phyloP scores from a whole-genome alignment of 257 asterid genomes.

The Osmanthus fragrans region DNA sequence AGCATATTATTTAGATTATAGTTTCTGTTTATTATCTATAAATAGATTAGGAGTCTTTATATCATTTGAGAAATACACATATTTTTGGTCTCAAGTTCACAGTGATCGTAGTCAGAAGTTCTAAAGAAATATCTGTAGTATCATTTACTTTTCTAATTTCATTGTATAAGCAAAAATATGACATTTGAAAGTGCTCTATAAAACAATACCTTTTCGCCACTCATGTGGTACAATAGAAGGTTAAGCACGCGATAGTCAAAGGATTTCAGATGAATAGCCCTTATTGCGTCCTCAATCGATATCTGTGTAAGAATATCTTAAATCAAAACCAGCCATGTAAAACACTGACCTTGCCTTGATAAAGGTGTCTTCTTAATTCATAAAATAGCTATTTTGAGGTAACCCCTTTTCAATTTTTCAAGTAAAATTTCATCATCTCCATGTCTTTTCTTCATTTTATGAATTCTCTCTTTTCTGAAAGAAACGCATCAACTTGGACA shows the following conservation, averaged over 20 bases:
- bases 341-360: constrained; percentile 5
- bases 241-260: constrained; percentile 90
- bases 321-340: constrained; percentile 29
- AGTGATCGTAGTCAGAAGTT: background rate
- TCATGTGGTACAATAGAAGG: constrained; percentile 77
- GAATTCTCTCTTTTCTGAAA: background rate
- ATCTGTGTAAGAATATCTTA: constrained; percentile 41
- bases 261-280: constrained; percentile 85
- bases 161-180: background rate
- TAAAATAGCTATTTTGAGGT: background rate
- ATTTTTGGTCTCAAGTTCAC: no score
- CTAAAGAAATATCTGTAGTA: background rate
- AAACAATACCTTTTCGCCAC: constrained; percentile 62
- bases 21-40: no score
- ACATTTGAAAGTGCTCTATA: constrained; percentile 5
- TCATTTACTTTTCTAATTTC: background rate
- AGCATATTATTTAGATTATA: no score
- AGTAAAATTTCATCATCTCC: background rate
- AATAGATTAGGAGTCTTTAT: no score
- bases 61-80: no score
- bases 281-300: constrained; percentile 67
- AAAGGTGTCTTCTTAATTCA: background rate
- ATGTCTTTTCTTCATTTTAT: constrained; percentile 3
- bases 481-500: background rate
- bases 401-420: background rate